Percentiles rank a stretch among this genome's conserved stretches.
phyloP scores from a whole-genome alignment of 805 yeast species.

The Barnettozyma sp. region DNA sequence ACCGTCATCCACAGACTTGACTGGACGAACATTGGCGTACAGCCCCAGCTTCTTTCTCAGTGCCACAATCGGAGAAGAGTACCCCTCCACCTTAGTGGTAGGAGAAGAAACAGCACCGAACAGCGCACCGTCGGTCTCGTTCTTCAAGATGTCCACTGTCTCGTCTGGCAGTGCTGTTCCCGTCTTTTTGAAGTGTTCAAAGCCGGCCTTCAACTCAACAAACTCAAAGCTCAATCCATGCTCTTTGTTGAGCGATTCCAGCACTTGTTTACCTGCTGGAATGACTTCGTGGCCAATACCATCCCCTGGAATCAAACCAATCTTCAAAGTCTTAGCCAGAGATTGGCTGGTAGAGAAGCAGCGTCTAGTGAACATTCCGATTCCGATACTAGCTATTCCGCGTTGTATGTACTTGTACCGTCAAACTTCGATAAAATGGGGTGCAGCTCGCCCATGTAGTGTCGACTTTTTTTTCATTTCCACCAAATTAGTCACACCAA shows the following conservation, averaged over 20 bases:
- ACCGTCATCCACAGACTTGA: constrained; percentile 80
- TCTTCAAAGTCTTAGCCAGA: constrained; percentile 40
- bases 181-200: constrained; percentile 87
- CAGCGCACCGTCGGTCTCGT: constrained; percentile 91
- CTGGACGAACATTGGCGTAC: constrained; percentile 97
- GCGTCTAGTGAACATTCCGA: constrained; percentile 14
- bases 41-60: constrained; percentile 90
- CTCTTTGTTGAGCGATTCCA: constrained; percentile 74
- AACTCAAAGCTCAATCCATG: constrained; percentile 79
- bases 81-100: constrained; percentile 87
- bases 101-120: constrained; percentile 98
- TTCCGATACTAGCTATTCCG: not conserved
- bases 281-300: constrained; percentile 98
- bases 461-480: no score
- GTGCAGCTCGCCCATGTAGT: no score
- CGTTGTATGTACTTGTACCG: no score
- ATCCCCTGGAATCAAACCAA: constrained; percentile 92
- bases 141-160: constrained; percentile 70
- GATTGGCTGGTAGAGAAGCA: constrained; percentile 29
- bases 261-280: constrained; percentile 88
- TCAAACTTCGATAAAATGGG: no score
- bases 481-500: no score
- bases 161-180: constrained; percentile 94
- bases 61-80: constrained; percentile 98
- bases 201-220: constrained; percentile 87